Percentiles rank a stretch among this genome's conserved stretches.
These are phyloP conservation scores for Pichia sp. DNA, from an alignment of 1,139 yeast genomes.

Conservation along the genomic window DNA sequence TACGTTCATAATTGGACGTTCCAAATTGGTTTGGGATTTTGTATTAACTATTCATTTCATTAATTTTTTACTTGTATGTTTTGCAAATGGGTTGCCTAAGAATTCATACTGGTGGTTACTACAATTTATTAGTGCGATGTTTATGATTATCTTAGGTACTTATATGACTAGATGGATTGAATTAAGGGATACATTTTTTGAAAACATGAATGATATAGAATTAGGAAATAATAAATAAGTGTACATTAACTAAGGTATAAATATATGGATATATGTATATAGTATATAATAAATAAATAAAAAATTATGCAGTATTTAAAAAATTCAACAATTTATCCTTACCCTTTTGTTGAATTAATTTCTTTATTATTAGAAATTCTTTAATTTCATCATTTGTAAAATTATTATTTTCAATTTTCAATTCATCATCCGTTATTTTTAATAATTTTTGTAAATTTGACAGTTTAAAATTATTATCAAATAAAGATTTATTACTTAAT, in stretches of 20 bases:
- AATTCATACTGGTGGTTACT: conserved; percentile 80
- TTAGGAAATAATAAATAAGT: conserved; percentile 25
- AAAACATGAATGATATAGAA: conserved; percentile 61
- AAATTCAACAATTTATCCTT: conserved; percentile 58
- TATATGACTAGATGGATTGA: conserved; percentile 88
- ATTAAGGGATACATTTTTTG: conserved; percentile 80
- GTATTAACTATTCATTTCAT: conserved; percentile 84
- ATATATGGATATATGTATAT: conserved; percentile 7
- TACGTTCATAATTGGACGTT: conserved; percentile 82
- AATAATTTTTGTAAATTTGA: conserved; percentile 33
- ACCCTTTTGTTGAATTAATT: conserved; percentile 63
- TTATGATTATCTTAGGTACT: conserved; percentile 75
- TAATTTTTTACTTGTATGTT: conserved; percentile 65
- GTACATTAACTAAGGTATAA: background rate
- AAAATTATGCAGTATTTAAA: conserved; percentile 31
- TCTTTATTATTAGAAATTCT: conserved; percentile 53
- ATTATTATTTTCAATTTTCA: conserved; percentile 20
- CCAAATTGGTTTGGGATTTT: conserved; percentile 93
- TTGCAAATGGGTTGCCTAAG: conserved; percentile 60
- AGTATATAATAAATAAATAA: conserved; percentile 22
- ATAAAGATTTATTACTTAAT: conserved; percentile 21
- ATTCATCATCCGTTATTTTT: conserved; percentile 31
- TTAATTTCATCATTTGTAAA: conserved; percentile 37
- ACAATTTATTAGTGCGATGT: conserved; percentile 59
- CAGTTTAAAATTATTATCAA: conserved; percentile 16